phyloP scores from a whole-genome alignment of 768 basidiomycete genomes.

The Russula compacta region DNA sequence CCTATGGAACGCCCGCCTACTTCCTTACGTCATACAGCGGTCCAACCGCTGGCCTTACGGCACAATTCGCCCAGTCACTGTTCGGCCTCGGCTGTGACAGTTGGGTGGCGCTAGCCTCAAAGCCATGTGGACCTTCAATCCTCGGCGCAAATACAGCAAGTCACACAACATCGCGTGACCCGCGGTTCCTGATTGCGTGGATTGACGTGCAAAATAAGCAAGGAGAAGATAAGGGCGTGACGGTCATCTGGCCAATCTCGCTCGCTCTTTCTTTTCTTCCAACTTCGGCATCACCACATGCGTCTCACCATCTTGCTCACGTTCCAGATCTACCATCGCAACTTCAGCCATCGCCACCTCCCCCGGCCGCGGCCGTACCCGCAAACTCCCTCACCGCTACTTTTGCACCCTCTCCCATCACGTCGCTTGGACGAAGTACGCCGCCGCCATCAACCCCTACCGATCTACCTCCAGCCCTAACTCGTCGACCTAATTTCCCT shows the following conservation, averaged over 20 bases:
- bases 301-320: slow-evolving; percentile 38
- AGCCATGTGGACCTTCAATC: background rate
- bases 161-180: slow-evolving; percentile 11
- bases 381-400: background rate
- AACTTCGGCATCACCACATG: slow-evolving; percentile 29
- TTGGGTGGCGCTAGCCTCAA: slow-evolving; percentile 30
- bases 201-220: slow-evolving; percentile 67
- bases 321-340: slow-evolving; percentile 59
- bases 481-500: slow-evolving; percentile 4
- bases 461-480: slow-evolving; percentile 15
- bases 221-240: slow-evolving; percentile 70
- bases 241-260: slow-evolving; percentile 60
- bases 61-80: slow-evolving; percentile 57
- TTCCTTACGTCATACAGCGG: slow-evolving; percentile 63
- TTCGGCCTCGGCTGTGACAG: slow-evolving; percentile 51
- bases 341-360: slow-evolving; percentile 45
- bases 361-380: slow-evolving; percentile 26
- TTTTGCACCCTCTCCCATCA: slow-evolving; percentile 8
- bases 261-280: slow-evolving; percentile 44
- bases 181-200: slow-evolving; percentile 58
- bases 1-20: slow-evolving; percentile 64
- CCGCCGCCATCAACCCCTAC: slow-evolving; percentile 1
- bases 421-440: slow-evolving; percentile 4
- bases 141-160: background rate
- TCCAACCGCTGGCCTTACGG: slow-evolving; percentile 49